Evolutionary conservation across 768 basidiomycete genomes (phyloP), one percentile per base, ranked within the genome.

Genomic region (Auricularia sp.): DNA sequence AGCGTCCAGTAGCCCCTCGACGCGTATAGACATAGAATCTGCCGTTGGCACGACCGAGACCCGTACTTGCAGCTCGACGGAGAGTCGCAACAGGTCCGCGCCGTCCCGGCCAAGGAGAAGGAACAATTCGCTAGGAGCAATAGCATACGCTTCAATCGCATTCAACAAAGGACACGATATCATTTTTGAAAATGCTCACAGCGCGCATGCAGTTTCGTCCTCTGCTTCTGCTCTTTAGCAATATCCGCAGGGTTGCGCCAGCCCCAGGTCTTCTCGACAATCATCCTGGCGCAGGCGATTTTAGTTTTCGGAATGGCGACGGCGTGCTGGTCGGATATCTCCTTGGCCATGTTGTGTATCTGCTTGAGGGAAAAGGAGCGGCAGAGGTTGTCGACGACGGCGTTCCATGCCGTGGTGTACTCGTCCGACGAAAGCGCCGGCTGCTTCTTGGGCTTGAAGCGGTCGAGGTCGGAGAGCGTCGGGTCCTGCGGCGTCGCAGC

Each of bases 51-150:
- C 56, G 64, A 90, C 79, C 7, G 86, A 82, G 44, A 90, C 78
- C 64, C 85, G 85, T 37, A 88, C 82, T 47, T 83, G 81, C 66
- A 83, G 86, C 62, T 78, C 78, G 67, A 75, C 77, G n/a, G 88
- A 85, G 61, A 90, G 66, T 29, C 81, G 77, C 65, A 86, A 72
- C 37, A 89, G 76, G 69, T 90, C 80, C 47, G 77, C 74, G 42
- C 89, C 89, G 72, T 90, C 90, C 90, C 81, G 86, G 47, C 89
- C 89, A 67, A 92, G 79, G 36, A 91, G 78, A 36, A 91, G 71
- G 71, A 91, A 89, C 5, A 89, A 78, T 68, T 88, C 80, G 62
- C 79, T 80, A 3, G 84, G 80, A 18, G 78, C 80, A 65, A 92
- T 74, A 37, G 80, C 73, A 69, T 87, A 82, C 2, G 73, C 90